phyloP scores from a whole-genome alignment of 176 grass and related monocot species.

The Tillandsia fasciculata region DNA sequence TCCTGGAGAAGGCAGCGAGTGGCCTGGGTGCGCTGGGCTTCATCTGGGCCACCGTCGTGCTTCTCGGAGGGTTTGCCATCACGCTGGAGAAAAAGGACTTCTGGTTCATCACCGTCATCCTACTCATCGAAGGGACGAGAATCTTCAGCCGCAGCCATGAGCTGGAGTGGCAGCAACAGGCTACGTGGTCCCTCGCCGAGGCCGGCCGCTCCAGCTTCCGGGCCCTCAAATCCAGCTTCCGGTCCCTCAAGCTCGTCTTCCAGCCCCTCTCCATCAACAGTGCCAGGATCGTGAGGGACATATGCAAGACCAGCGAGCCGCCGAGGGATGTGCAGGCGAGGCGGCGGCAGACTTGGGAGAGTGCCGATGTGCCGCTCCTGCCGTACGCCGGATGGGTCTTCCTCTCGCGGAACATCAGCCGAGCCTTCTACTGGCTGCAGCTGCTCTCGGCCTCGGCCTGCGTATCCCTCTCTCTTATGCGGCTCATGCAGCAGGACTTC shows the following conservation, averaged over 20 bases:
- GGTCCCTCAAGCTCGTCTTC: slow-evolving; percentile 43
- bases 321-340: background rate
- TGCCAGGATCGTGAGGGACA: slow-evolving; percentile 7
- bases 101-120: slow-evolving; percentile 65
- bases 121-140: slow-evolving; percentile 61
- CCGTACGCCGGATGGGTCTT: slow-evolving; percentile 22
- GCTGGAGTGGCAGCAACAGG: slow-evolving; percentile 92
- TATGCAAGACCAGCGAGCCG: background rate
- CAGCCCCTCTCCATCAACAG: slow-evolving; percentile 13
- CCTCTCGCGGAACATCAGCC: slow-evolving; percentile 43
- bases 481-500: slow-evolving; percentile 58
- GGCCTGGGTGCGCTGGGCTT: slow-evolving; percentile 74
- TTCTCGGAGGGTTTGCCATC: slow-evolving; percentile 76
- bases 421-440: slow-evolving; percentile 52
- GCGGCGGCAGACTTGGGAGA: background rate
- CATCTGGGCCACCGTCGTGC: slow-evolving; percentile 87
- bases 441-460: slow-evolving; percentile 48
- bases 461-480: slow-evolving; percentile 34
- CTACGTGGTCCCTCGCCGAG: slow-evolving; percentile 56
- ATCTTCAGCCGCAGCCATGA: slow-evolving; percentile 95
- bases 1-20: slow-evolving; percentile 82
- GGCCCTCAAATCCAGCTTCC: slow-evolving; percentile 34
- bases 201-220: slow-evolving; percentile 40
- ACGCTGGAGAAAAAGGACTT: slow-evolving; percentile 48
- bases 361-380: slow-evolving; percentile 7